phyloP scores from a whole-genome alignment of 805 yeast genomes.

The Kodamaea neixiangensis region DNA sequence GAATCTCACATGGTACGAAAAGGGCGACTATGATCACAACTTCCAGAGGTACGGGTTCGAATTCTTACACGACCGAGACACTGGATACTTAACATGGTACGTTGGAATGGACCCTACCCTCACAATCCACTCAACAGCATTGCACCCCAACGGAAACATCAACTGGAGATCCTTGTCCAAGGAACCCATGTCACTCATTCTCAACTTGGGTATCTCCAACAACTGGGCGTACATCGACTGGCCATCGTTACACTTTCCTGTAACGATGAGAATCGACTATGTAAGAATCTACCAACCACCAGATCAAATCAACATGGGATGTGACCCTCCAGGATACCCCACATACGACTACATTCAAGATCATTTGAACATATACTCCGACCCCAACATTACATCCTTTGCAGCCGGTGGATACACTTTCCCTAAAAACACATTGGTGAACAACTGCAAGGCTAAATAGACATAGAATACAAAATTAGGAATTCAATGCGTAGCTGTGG shows the following conservation, averaged over 20 bases:
- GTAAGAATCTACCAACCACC: conserved; percentile 91
- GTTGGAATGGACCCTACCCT: conserved; percentile 80
- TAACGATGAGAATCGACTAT: conserved; percentile 72
- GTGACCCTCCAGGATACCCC: conserved; percentile 87
- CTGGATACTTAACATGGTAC: conserved; percentile 83
- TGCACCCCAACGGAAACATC: conserved; percentile 89
- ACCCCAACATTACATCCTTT: conserved; percentile 77
- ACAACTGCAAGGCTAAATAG: conserved; percentile 3
- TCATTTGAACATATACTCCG: conserved; percentile 69
- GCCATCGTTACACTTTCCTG: conserved; percentile 79
- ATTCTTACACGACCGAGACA: conserved; percentile 62
- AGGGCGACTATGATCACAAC: conserved; percentile 49
- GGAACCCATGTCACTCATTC: conserved; percentile 89
- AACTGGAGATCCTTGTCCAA: conserved; percentile 79
- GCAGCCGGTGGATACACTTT: conserved; percentile 61
- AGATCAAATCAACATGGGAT: conserved; percentile 59
- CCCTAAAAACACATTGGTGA: conserved; percentile 41
- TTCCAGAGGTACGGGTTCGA: conserved; percentile 81
- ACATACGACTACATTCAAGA: conserved; percentile 77
- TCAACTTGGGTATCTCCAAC: conserved; percentile 88
- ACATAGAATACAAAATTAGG: background rate
- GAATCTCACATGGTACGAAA: conserved; percentile 81
- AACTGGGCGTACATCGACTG: conserved; percentile 95
- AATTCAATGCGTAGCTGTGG: background rate
- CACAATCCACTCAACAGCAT: conserved; percentile 69